A percentile compares a stretch with the other conserved stretches of the same genome.
These are phyloP conservation scores for Eucalyptus sp. DNA, from an alignment of 345 rosid species.

Conservation along the genomic window DNA sequence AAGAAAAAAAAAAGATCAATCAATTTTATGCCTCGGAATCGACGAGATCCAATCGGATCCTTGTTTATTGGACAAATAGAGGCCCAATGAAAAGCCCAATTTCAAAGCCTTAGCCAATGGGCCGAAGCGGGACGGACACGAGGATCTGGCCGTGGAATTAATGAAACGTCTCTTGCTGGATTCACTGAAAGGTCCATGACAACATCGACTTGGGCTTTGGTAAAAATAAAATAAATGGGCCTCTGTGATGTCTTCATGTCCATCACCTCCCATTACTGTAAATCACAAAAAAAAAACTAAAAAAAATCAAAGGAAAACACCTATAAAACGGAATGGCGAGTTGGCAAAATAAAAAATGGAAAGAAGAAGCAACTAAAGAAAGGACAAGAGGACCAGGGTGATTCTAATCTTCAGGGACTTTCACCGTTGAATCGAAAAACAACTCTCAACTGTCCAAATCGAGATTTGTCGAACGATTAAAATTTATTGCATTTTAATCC, in stretches of 20 bases:
- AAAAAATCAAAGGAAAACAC: fast-evolving
- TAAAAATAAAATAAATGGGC: not conserved
- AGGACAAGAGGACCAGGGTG: not conserved
- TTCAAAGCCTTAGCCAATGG: not conserved
- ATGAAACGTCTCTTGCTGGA: not conserved
- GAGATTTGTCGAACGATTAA: fast-evolving
- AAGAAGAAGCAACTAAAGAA: not conserved
- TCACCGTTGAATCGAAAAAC: not conserved
- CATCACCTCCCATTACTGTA: not conserved
- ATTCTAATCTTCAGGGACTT: not conserved
- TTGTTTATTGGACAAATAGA: not conserved
- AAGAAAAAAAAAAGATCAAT: not conserved
- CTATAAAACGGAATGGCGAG: not conserved
- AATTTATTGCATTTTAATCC: not conserved
- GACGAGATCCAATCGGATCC: not conserved
- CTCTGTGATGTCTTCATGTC: not conserved
- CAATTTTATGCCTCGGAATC: not conserved
- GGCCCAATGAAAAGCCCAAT: not conserved
- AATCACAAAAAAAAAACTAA: not conserved
- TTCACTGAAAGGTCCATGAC: not conserved
- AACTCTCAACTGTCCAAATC: fast-evolving
- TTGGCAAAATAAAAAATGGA: not conserved
- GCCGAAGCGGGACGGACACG: not conserved
- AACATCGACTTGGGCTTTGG: not conserved
- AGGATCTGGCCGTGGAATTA: not conserved